Evolutionary conservation across 306 rosid genomes (phyloP).

Genomic region (Boehmeria nivea): DNA sequence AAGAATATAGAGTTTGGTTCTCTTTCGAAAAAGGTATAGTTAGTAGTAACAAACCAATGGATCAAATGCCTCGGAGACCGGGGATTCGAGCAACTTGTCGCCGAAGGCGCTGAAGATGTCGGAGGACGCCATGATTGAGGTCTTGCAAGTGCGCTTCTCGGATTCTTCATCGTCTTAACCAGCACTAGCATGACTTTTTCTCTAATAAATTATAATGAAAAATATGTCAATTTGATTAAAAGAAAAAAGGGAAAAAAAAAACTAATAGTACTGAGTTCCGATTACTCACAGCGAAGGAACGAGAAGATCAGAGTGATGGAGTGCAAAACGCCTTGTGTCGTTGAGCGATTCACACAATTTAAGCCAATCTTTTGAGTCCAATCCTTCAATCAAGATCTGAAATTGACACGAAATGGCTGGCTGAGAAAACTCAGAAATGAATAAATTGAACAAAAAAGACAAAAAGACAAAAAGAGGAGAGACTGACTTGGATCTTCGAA

Average conservation of each 20-base stretch:
- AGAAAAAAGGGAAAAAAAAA: no score
- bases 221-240: no score
- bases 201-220: constrained; percentile 23
- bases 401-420: background rate
- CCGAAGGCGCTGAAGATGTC: constrained; percentile 74
- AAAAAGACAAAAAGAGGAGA: background rate
- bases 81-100: constrained; percentile 57
- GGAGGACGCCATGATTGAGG: constrained; percentile 88
- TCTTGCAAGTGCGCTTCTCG: constrained; percentile 87
- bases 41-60: constrained; percentile 42
- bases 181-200: constrained; percentile 55
- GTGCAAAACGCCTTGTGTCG: constrained; percentile 60
- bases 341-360: constrained; percentile 73
- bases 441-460: background rate
- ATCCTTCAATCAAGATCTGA: constrained; percentile 56
- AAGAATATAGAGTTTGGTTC: no score
- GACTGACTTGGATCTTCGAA: constrained; percentile 48
- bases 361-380: constrained; percentile 73
- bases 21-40: no score
- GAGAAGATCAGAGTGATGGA: constrained; percentile 52
- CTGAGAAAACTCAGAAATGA: background rate
- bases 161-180: constrained; percentile 85
- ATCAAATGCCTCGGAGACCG: constrained; percentile 56
- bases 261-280: background rate
- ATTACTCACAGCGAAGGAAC: constrained; percentile 35